Percentiles rank a stretch among this genome's conserved stretches.
phyloP scores from a whole-genome alignment of 164 flowering plant species.

The Stephania cephalantha region DNA sequence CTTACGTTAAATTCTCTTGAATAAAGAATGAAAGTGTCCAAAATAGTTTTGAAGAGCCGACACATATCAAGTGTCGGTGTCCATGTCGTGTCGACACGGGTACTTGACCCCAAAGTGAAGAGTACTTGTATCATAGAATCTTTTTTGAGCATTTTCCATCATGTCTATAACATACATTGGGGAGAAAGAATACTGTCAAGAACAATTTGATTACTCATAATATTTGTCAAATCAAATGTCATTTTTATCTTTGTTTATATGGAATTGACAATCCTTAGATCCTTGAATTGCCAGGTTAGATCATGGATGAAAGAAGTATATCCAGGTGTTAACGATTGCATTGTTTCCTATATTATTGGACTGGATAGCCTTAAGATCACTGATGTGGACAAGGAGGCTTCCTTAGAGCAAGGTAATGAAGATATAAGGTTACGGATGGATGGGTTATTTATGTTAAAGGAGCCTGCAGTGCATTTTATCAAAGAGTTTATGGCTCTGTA shows the following conservation, averaged over 20 bases:
- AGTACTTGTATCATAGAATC: too few species aligned
- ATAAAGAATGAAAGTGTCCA: too few species aligned
- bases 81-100: too few species aligned
- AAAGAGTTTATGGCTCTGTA: constrained; percentile 80
- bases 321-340: constrained; percentile 41
- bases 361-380: constrained; percentile 74
- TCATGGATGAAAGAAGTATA: constrained; percentile 82
- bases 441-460: constrained; percentile 69
- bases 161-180: too few species aligned
- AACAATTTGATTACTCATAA: background rate
- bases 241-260: background rate
- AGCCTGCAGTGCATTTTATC: constrained; percentile 65
- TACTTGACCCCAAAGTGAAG: too few species aligned
- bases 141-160: too few species aligned
- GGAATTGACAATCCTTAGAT: background rate
- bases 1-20: too few species aligned
- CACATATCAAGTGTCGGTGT: too few species aligned
- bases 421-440: constrained; percentile 90
- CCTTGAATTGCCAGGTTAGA: constrained; percentile 47
- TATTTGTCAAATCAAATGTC: background rate
- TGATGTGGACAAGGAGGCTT: constrained; percentile 11
- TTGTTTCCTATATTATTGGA: constrained; percentile 79
- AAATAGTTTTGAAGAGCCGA: too few species aligned
- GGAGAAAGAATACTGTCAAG: too few species aligned
- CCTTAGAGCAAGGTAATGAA: constrained; percentile 15